A percentile compares a stretch with the other conserved stretches of the same genome.
These are phyloP conservation scores for Penicillium sp. DNA, from an alignment of 2,329 filamentous ascomycete genomes.

Conservation along the genomic window DNA sequence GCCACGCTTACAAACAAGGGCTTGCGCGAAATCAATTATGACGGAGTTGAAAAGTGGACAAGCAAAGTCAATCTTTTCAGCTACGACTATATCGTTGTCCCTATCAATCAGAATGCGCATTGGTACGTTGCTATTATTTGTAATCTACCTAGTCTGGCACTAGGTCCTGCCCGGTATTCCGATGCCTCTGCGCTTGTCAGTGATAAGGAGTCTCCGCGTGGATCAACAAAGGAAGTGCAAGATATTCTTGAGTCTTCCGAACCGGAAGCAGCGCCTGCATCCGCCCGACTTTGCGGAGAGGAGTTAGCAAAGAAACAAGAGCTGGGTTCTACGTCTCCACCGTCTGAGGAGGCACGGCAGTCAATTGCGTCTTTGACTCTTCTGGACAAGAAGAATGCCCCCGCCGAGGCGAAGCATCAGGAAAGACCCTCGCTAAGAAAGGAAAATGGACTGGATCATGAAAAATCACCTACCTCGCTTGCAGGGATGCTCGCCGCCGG, in stretches of 20 bases:
- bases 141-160: conserved; percentile 71
- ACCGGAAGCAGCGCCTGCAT: conserved; percentile 16
- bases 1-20: conserved; percentile 70
- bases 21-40: conserved; percentile 71
- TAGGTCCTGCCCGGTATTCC: conserved; percentile 20
- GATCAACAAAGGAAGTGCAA: conserved; percentile 25
- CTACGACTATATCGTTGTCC: conserved; percentile 87
- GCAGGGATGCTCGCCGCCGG: background rate
- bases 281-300: conserved; percentile 1
- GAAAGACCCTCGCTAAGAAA: conserved; percentile 28
- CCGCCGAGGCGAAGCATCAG: conserved; percentile 35
- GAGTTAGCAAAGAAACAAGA: background rate
- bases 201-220: conserved; percentile 18
- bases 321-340: conserved; percentile 1
- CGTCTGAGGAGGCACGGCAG: conserved; percentile 30
- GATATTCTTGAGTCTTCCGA: conserved; percentile 37
- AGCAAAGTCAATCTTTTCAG: conserved; percentile 79
- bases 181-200: conserved; percentile 10
- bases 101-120: conserved; percentile 83
- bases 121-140: conserved; percentile 97
- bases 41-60: conserved; percentile 86
- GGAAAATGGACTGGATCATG: conserved; percentile 41
- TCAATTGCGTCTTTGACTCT: conserved; percentile 35
- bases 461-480: conserved; percentile 31
- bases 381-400: conserved; percentile 10